Evolutionary conservation across 768 basidiomycete species (phyloP).

Genomic region (Rubroboletus satanas): DNA sequence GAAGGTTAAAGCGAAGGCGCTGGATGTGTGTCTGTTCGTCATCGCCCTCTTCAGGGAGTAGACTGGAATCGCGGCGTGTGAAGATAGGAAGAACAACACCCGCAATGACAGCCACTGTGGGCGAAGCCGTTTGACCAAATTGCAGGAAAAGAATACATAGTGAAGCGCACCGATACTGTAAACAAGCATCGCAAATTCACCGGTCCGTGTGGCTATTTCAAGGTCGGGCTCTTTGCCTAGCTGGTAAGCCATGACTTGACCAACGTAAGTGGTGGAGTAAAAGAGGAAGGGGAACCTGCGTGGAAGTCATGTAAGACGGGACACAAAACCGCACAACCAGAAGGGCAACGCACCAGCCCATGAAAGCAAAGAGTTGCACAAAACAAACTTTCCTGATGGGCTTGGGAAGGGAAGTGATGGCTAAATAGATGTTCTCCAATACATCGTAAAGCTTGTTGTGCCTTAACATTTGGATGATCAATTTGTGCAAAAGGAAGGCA

Average conservation of each 20-base stretch:
- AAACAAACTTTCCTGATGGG: conserved; percentile 87
- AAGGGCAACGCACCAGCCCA: conserved; percentile 71
- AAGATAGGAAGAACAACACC: conserved; percentile 80
- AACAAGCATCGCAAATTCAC: conserved; percentile 84
- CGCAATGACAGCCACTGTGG: conserved; percentile 76
- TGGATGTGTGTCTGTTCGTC: conserved; percentile 73
- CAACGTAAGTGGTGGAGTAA: conserved; percentile 90
- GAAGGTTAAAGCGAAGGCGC: conserved; percentile 66
- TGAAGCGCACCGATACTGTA: conserved; percentile 72
- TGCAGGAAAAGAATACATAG: neutral
- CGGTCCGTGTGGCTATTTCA: conserved; percentile 80
- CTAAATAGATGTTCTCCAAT: conserved; percentile 71
- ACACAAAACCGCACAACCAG: neutral
- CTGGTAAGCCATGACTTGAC: conserved; percentile 89
- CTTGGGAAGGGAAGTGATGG: conserved; percentile 71
- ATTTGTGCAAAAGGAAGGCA: neutral
- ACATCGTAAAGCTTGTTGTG: conserved; percentile 65
- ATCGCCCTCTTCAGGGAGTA: conserved; percentile 64
- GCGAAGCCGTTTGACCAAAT: neutral
- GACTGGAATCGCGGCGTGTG: conserved; percentile 72
- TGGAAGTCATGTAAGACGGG: conserved; percentile 7
- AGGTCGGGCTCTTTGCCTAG: conserved; percentile 67
- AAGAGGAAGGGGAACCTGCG: conserved; percentile 92
- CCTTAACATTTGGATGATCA: conserved; percentile 5
- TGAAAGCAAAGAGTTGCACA: conserved; percentile 93